Evolutionary conservation across 202 grass and related monocot species (phyloP), one percentile per base, ranked within the genome.

Genomic region (Elaeis oleifera): DNA sequence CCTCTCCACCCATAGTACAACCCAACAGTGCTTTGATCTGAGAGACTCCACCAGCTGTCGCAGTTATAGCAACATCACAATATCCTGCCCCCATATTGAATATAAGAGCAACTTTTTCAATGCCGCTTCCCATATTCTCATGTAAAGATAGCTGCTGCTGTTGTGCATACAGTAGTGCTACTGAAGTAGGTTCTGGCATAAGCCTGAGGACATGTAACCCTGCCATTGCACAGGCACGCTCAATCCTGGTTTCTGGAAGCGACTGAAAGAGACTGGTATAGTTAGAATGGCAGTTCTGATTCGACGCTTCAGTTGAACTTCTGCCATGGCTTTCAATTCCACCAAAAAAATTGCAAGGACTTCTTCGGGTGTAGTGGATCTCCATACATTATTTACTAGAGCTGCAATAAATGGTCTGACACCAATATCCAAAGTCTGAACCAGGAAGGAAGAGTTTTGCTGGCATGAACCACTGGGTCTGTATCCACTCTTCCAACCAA

Each of bases 21-120:
- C 87, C 87, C 54, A 58, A 28, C 1, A 82, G 56, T 3, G 78
- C 82, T 64, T 71, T 85, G 76, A 85, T 90, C 18, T 90, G 87
- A 59, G 87, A 85, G 29, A 90, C 79, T 51, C 86, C 86, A 49
- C 86, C 82, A 71, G 82, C 86, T 7, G 86, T 90, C 1, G 76
- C 86, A 61, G 82, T 26, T 44, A 82, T 69, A 31, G 79, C 87
- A 20, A 53, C 73, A 55, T 90, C 87, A 74, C 76, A 83, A 20
- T 85, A 83, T 15, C 87, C 82, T 56, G 87, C 87, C 36, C 82
- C 87, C 49, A 90, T 83, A 63, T 85, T 90, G 69, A 90, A 90
- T 77, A 85, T 79, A 54, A 90, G 69, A 5, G 76, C 79, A 19
- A 85, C 78, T 77, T 90, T 90, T 72, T 85, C 87, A 11, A 57